phyloP scores from a whole-genome alignment of 257 asterid genomes.

The Nicotiana sylvestris region DNA sequence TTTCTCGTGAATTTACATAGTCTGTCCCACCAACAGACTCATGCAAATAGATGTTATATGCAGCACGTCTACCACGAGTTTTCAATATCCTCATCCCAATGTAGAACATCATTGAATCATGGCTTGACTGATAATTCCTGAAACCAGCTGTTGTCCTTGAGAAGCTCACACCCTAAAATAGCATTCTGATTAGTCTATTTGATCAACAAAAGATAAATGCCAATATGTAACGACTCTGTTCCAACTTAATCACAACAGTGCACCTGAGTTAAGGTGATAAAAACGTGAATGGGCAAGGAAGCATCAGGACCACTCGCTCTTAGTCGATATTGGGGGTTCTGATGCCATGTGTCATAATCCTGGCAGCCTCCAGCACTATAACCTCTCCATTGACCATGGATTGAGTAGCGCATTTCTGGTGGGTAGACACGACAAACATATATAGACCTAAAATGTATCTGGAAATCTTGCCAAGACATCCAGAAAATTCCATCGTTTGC shows the following conservation, averaged over 20 bases:
- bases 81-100: constrained; percentile 96
- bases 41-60: constrained; percentile 84
- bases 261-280: constrained; percentile 97
- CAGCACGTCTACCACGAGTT: constrained; percentile 98
- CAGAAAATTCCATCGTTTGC: constrained; percentile 97
- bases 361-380: constrained; percentile 99
- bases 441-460: constrained; percentile 94
- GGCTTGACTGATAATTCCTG: constrained; percentile 94
- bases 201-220: not conserved
- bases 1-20: constrained; percentile 93
- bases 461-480: constrained; percentile 99
- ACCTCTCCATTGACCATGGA: constrained; percentile 97
- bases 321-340: constrained; percentile 91
- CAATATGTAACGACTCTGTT: not conserved
- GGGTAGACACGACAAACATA: constrained; percentile 99
- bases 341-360: constrained; percentile 99
- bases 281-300: constrained; percentile 86
- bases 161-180: constrained; percentile 89
- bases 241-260: not conserved
- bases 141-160: constrained; percentile 98
- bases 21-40: constrained; percentile 99
- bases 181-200: constrained; percentile 9
- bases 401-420: constrained; percentile 92
- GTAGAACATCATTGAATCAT: constrained; percentile 92
- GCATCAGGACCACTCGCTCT: constrained; percentile 90